Base-by-base conservation (phyloP, 805 yeast genomes). In the Teunomyces kruisii region DNA sequence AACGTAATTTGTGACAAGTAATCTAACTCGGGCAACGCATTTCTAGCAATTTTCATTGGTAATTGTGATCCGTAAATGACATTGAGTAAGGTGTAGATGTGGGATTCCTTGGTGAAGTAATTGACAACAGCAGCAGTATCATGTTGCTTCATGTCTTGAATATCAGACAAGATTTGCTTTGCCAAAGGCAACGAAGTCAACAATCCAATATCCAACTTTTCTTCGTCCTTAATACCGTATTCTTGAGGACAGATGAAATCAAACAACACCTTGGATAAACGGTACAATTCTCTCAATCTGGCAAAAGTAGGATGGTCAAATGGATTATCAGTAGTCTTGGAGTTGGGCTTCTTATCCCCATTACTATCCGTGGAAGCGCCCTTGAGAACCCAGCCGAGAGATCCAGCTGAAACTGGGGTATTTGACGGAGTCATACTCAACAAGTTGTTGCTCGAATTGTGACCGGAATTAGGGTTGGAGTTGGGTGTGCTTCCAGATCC, bases 211-310 rank as follows among this genome's bases (percentile, higher is more conserved):
- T 94, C 99, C 48, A 94, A 76, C 61, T 94, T 94, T 65, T 94
- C 99, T 57, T 86, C 84, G 59, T 90, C 96, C 52, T 91, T 89
- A 55, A 94, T 94, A 51, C 99, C 99, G 62, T 94, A 94, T 62
- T 94, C 99, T 65, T 94, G 98, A 8, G 99, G 99, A 67, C 98
- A 94, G 40, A 94, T 90, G 60, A 92, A 94, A 67, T 94, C 99
- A 70, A 94, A 94, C 50, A 94, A 69, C 6, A 94, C 96, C 64
- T 94, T 95, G 0, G 97, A 88, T 45, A 94, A 74, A 51, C 92
- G 76, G 62, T 91, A 94, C 42, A 94, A 76, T 62, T 94, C 99
- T 53, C 98, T 76, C 47, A 94, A 74, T 50, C 88, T 78, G 27
- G 86, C 85, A 63, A 79, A 91, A 43, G 85, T 83, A 1, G 88